Percentiles rank a stretch among this genome's conserved stretches.
phyloP scores from a whole-genome alignment of 768 basidiomycete species.

The Lanmaoa rubissima region DNA sequence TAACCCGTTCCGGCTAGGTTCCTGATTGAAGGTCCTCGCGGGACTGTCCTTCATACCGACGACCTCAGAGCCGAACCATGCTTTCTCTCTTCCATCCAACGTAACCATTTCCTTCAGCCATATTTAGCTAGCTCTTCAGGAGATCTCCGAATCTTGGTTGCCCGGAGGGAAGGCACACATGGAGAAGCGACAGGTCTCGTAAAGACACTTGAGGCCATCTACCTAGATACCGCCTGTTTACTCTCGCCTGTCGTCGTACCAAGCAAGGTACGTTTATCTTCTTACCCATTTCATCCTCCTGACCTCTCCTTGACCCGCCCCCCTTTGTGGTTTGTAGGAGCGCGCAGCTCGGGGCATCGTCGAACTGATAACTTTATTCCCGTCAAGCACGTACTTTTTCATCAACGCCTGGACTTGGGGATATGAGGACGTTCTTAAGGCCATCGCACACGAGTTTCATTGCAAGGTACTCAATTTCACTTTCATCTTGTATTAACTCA shows the following conservation, averaged over 20 bases:
- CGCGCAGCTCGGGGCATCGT: conserved; percentile 66
- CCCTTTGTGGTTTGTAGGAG: conserved; percentile 41
- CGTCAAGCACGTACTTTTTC: conserved; percentile 71
- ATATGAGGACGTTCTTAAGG: conserved; percentile 88
- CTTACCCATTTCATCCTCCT: no score
- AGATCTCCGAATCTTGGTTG: conserved; percentile 25
- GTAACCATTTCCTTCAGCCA: conserved; percentile 69
- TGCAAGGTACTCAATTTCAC: conserved; percentile 42
- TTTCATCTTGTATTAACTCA: not conserved
- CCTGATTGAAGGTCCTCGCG: conserved; percentile 67
- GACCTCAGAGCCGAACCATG: conserved; percentile 88
- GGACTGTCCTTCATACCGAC: conserved; percentile 86
- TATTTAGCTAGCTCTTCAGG: conserved; percentile 49
- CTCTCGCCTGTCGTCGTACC: conserved; percentile 51
- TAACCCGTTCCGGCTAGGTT: conserved; percentile 54
- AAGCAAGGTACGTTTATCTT: conserved; percentile 47
- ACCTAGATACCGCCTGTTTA: conserved; percentile 79
- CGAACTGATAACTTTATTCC: conserved; percentile 66
- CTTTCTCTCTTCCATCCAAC: conserved; percentile 64
- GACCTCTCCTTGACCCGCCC: not conserved
- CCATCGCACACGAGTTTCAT: conserved; percentile 63
- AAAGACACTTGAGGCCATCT: conserved; percentile 71
- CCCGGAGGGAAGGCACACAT: conserved; percentile 23
- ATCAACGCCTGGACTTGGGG: conserved; percentile 97
- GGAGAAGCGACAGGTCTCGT: conserved; percentile 26